Evolutionary conservation across 306 rosid genomes (phyloP), one percentile per base, ranked within the genome.

Genomic region (Medicago ruthenica): DNA sequence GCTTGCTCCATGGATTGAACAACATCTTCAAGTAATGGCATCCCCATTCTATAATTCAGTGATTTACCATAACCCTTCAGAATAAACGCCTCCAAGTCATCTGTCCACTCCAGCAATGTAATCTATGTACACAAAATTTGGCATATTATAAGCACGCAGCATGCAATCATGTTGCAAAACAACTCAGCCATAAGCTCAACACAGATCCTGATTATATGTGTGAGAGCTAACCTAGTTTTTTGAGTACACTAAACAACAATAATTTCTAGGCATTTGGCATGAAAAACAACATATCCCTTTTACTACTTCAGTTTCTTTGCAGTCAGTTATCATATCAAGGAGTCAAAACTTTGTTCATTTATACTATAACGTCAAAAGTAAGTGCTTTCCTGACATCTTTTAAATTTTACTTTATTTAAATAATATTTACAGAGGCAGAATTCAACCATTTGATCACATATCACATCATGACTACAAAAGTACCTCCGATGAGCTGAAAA

Each of bases 61-160:
- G 97, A 84, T 8, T 93, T 85, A 20, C 98, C 98, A 88, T 93
- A 93, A 34, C 98, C 98, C 85, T 93, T 93, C 80, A 93, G 83
- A 72, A 91, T 84, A 83, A 73, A 93, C 67, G 15, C 67, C 84
- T 91, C 97, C 85, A 93, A 79, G 54, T 93, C 98, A 84, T 93
- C 97, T 67, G 96, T 77, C 98, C 98, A 93, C 85, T 93, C 98
- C 79, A 93, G 81, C 86, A 89, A 82, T 66, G 76, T 74, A 73
- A 93, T 83, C 98, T 93, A 76, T 45, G 40, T 59, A 76, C 44
- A 65, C 13, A 40, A 0, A 58, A 76, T 17, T 37, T 53, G 80
- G 55, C 48, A 78, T 61, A 47, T 55, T 80, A 73, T 61, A 67
- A 83, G 72, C 72, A 79, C 14, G 34, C 27, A 79, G 50, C 73